Conservation (phyloP, 2,329 filamentous ascomycete genomes). For the Elsinoe batatas region DNA sequence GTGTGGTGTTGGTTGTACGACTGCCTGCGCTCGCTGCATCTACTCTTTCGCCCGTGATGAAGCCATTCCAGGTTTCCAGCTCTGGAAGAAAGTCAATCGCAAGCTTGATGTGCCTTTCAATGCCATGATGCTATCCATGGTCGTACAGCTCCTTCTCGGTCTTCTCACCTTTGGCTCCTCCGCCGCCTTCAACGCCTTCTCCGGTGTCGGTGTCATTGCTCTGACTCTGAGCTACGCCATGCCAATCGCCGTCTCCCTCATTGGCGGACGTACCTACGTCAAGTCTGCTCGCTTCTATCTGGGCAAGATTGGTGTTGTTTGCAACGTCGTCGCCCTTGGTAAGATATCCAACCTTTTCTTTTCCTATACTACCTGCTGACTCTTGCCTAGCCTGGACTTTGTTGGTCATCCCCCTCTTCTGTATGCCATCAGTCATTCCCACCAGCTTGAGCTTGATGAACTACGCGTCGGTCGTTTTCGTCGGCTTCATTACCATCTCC, state of each 20-base stretch:
- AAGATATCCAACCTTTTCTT: constrained; percentile 29
- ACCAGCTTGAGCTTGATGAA: constrained; percentile 54
- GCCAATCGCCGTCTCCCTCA: constrained; percentile 55
- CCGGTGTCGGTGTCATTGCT: constrained; percentile 59
- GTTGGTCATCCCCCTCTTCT: constrained; percentile 63
- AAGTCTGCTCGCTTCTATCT: constrained; percentile 50
- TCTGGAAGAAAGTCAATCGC: constrained; percentile 52
- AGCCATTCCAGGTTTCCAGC: constrained; percentile 53
- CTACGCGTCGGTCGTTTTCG: constrained; percentile 66
- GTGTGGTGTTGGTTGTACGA: constrained; percentile 61
- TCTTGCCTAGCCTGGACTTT: constrained; percentile 48
- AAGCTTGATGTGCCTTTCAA: constrained; percentile 57
- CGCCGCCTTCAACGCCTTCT: constrained; percentile 58
- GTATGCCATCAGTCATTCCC: constrained; percentile 56
- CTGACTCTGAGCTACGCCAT: constrained; percentile 58
- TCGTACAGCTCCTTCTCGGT: constrained; percentile 52
- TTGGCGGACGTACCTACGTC: constrained; percentile 51
- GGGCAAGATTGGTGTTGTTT: constrained; percentile 49
- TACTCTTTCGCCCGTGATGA: constrained; percentile 64
- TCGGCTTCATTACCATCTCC: constrained; percentile 52
- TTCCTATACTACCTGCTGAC: constrained; percentile 23
- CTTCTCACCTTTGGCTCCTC: constrained; percentile 60
- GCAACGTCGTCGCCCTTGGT: constrained; percentile 58
- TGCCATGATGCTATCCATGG: constrained; percentile 63
- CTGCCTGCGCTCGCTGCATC: constrained; percentile 55